Percentiles rank a stretch among this genome's conserved stretches.
Evolutionary conservation across 2,329 filamentous ascomycete genomes (phyloP).

Genomic region (Capronia epimyces): DNA sequence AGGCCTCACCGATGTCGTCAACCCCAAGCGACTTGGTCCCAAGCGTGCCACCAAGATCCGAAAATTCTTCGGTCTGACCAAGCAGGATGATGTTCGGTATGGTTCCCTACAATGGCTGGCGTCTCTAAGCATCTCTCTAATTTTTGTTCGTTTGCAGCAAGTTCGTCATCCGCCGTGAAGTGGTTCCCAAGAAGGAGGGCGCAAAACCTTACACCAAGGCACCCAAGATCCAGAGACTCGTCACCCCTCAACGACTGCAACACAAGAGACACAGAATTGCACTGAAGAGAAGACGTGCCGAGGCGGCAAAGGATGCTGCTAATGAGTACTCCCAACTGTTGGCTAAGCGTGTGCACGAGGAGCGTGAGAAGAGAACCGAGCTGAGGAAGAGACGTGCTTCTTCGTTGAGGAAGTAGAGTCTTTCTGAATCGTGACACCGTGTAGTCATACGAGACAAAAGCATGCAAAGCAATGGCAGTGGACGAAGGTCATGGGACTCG

Average conservation of each 20-base stretch:
- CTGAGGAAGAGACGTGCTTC: conserved; percentile 94
- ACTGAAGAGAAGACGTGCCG: conserved; percentile 95
- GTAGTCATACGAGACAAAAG: neutral
- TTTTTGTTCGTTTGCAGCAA: conserved; percentile 74
- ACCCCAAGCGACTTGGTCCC: conserved; percentile 98
- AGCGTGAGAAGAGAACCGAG: conserved; percentile 90
- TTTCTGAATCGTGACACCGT: neutral
- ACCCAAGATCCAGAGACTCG: conserved; percentile 98
- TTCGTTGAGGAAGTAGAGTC: conserved; percentile 78
- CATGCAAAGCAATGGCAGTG: neutral
- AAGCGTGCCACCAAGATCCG: conserved; percentile 99
- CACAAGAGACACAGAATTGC: conserved; percentile 98
- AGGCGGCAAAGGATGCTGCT: conserved; percentile 97
- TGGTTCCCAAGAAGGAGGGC: conserved; percentile 94
- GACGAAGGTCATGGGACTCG: neutral
- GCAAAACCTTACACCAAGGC: conserved; percentile 99
- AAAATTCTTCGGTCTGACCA: conserved; percentile 99
- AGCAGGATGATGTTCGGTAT: conserved; percentile 99
- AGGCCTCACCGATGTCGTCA: conserved; percentile 93
- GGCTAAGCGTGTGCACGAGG: conserved; percentile 93
- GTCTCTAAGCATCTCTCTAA: conserved; percentile 27
- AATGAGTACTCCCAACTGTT: conserved; percentile 95
- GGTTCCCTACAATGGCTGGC: conserved; percentile 33
- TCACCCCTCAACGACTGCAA: conserved; percentile 98
- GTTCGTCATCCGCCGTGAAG: conserved; percentile 98